Evolutionary conservation across 805 yeast genomes (phyloP).

Genomic region (Zygoascus biomembranicola): DNA sequence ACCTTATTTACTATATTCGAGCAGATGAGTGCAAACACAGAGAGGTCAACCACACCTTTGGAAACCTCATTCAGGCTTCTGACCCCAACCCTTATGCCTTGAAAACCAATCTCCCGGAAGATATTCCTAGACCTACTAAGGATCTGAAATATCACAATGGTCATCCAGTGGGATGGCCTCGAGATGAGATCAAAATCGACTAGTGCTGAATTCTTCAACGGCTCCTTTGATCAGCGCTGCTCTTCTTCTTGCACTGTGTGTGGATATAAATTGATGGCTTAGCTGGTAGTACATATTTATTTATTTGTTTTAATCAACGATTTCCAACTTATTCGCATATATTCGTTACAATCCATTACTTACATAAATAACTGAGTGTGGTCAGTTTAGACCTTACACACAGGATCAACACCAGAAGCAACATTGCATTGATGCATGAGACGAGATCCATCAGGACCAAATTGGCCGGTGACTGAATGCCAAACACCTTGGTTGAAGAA

Average conservation of each 20-base stretch:
- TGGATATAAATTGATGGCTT: too few species aligned
- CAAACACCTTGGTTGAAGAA: constrained; percentile 86
- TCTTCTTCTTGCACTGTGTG: too few species aligned
- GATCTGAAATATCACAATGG: constrained; percentile 21
- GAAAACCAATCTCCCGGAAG: constrained; percentile 18
- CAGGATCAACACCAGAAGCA: constrained; percentile 72
- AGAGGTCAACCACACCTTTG: constrained; percentile 72
- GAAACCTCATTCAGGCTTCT: constrained; percentile 42
- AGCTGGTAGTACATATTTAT: too few species aligned
- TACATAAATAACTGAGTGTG: too few species aligned
- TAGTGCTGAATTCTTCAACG: too few species aligned
- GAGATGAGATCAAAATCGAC: constrained; percentile 23
- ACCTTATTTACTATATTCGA: constrained; percentile 51
- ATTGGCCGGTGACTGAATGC: constrained; percentile 89
- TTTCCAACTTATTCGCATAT: too few species aligned
- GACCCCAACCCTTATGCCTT: constrained; percentile 67
- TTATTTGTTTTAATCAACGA: too few species aligned
- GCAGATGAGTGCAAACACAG: constrained; percentile 77
- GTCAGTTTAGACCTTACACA: constrained; percentile 6
- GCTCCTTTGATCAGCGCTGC: too few species aligned
- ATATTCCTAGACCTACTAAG: constrained; percentile 29
- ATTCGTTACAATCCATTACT: too few species aligned
- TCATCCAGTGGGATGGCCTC: constrained; percentile 29
- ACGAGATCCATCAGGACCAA: constrained; percentile 67
- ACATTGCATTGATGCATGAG: constrained; percentile 92